phyloP scores from a whole-genome alignment of 2,329 filamentous ascomycete genomes.

The Tolypocladium endophyticum region DNA sequence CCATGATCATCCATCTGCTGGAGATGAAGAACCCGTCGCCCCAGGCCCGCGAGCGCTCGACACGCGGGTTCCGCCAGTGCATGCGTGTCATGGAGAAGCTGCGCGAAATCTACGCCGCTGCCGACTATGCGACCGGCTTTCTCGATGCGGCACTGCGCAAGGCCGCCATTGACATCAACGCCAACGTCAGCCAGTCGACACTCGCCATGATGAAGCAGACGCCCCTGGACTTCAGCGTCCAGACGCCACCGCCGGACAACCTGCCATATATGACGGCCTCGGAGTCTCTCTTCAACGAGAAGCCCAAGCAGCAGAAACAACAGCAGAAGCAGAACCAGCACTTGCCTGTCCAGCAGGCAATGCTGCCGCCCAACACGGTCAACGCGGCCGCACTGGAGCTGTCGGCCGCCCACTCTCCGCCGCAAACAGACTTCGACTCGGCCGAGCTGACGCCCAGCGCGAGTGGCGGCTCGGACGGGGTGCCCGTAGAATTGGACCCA shows the following conservation, averaged over 20 bases:
- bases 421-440: conserved; percentile 33
- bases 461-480: conserved; percentile 32
- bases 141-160: conserved; percentile 86
- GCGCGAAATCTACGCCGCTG: conserved; percentile 81
- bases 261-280: conserved; percentile 30
- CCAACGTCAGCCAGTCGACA: conserved; percentile 20
- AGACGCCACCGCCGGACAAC: conserved; percentile 45
- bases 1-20: conserved; percentile 86
- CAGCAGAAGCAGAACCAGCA: background rate
- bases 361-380: conserved; percentile 26
- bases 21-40: conserved; percentile 80
- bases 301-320: conserved; percentile 10
- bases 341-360: conserved; percentile 16
- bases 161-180: conserved; percentile 62
- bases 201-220: conserved; percentile 24
- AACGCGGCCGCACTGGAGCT: conserved; percentile 24
- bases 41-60: conserved; percentile 59
- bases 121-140: conserved; percentile 93
- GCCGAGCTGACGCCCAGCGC: conserved; percentile 33
- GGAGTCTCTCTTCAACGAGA: conserved; percentile 26
- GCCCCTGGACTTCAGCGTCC: conserved; percentile 25
- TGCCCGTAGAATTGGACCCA: conserved; percentile 20
- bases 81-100: conserved; percentile 86
- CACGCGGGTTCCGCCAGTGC: conserved; percentile 78
- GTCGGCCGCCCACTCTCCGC: conserved; percentile 27